A percentile compares a stretch with the other conserved stretches of the same genome.
Conservation (phyloP, 1,284 basidiomycete species). For the Pseudozyma hubeiensis region DNA sequence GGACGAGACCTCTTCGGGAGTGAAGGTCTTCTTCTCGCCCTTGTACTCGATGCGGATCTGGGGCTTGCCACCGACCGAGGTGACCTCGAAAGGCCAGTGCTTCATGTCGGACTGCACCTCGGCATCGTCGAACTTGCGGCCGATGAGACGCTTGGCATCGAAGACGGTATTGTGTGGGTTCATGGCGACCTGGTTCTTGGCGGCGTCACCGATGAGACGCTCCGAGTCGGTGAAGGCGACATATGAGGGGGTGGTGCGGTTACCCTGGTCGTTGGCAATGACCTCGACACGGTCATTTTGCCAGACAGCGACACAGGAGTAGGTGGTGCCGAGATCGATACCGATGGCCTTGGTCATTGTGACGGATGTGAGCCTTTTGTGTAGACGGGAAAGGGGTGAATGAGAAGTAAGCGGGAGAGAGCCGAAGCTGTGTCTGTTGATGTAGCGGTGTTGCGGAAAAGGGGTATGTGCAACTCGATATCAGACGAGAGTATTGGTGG, state of each 20-base stretch:
- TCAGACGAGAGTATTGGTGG: conserved; percentile 26
- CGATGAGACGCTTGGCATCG: conserved; percentile 90
- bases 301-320: conserved; percentile 84
- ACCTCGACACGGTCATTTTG: conserved; percentile 98
- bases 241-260: conserved; percentile 87
- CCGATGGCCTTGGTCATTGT: conserved; percentile 81
- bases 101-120: conserved; percentile 96
- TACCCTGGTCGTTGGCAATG: conserved; percentile 91
- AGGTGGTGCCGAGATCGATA: conserved; percentile 86
- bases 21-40: conserved; percentile 91
- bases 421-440: conserved; percentile 30
- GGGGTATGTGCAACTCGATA: conserved; percentile 48
- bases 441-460: conserved; percentile 22
- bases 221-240: conserved; percentile 77
- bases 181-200: conserved; percentile 86
- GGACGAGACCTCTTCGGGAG: conserved; percentile 95
- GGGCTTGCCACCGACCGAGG: conserved; percentile 85
- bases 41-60: conserved; percentile 89
- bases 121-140: conserved; percentile 82
- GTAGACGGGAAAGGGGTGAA: conserved; percentile 1
- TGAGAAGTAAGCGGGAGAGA: conserved; percentile 3
- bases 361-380: conserved; percentile 24
- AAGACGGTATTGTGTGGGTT: conserved; percentile 74
- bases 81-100: conserved; percentile 92
- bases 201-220: conserved; percentile 94